These are phyloP conservation scores for Panaeolus papilionaceus DNA, from an alignment of 768 basidiomycete genomes.

Conservation along the genomic window DNA sequence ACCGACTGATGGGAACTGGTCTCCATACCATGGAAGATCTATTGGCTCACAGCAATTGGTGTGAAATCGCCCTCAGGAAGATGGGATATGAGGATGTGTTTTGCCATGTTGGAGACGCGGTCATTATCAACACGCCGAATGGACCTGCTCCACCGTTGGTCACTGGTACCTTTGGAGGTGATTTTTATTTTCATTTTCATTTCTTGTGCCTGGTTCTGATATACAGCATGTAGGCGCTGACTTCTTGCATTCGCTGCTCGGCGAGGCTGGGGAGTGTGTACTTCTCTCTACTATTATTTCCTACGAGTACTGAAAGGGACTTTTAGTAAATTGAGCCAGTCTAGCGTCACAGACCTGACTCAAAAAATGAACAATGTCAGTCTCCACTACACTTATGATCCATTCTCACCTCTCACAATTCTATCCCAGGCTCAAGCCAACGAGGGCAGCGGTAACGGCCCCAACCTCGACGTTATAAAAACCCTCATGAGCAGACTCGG, in stretches of 20 bases:
- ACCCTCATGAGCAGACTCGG: constrained; percentile 52
- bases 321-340: constrained; percentile 58
- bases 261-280: constrained; percentile 67
- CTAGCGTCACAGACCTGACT: constrained; percentile 63
- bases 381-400: not conserved
- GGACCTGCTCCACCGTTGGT: constrained; percentile 65
- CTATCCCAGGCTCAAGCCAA: constrained; percentile 35
- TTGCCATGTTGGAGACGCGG: constrained; percentile 74
- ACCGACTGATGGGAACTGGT: constrained; percentile 71
- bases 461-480: constrained; percentile 33
- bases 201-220: not conserved
- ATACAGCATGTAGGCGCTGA: constrained; percentile 46
- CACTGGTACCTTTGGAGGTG: constrained; percentile 68
- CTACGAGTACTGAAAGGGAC: not conserved
- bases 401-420: constrained; percentile 32
- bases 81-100: constrained; percentile 78
- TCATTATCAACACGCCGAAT: constrained; percentile 55
- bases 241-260: constrained; percentile 68
- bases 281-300: not conserved
- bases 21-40: constrained; percentile 77
- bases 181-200: constrained; percentile 15
- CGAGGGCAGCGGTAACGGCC: constrained; percentile 32
- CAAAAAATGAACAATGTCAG: constrained; percentile 51
- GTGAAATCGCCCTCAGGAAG: constrained; percentile 72
- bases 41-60: constrained; percentile 80